A percentile compares a stretch with the other conserved stretches of the same genome.
Evolutionary conservation across 768 basidiomycete genomes (phyloP).

Genomic region (Kwoniella bestiolae): DNA sequence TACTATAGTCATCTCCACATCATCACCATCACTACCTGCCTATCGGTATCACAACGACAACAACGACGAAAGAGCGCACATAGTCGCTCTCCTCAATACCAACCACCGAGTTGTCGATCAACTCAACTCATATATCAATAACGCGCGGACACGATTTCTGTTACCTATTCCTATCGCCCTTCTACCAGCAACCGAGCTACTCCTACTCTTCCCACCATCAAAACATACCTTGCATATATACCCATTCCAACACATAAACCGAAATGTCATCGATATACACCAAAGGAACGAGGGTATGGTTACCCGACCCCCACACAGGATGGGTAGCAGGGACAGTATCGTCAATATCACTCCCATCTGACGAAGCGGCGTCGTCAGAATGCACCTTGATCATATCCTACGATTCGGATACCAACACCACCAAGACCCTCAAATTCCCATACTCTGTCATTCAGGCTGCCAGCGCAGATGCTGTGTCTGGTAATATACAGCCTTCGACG

Average conservation of each 20-base stretch:
- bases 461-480: conserved; percentile 24
- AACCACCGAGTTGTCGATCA: conserved; percentile 3
- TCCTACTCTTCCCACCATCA: neutral
- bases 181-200: too few relatives aligned
- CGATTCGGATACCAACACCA: conserved; percentile 25
- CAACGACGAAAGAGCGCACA: neutral
- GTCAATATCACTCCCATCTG: conserved; percentile 39
- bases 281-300: conserved; percentile 56
- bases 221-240: conserved; percentile 8
- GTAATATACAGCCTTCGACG: conserved; percentile 30
- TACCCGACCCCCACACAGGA: conserved; percentile 49
- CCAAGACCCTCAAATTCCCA: conserved; percentile 44
- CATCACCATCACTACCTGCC: neutral
- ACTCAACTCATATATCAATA: neutral
- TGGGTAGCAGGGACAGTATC: conserved; percentile 54
- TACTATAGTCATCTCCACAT: conserved; percentile 5
- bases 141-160: conserved; percentile 13
- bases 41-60: neutral
- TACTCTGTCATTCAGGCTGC: conserved; percentile 35
- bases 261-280: conserved; percentile 46
- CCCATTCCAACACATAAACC: too few relatives aligned
- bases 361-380: conserved; percentile 31
- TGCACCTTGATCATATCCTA: conserved; percentile 35
- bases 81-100: conserved; percentile 2
- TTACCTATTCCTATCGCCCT: neutral